Base-by-base conservation (phyloP, 768 basidiomycete species). In the Brasilioporus rufonigricans region DNA sequence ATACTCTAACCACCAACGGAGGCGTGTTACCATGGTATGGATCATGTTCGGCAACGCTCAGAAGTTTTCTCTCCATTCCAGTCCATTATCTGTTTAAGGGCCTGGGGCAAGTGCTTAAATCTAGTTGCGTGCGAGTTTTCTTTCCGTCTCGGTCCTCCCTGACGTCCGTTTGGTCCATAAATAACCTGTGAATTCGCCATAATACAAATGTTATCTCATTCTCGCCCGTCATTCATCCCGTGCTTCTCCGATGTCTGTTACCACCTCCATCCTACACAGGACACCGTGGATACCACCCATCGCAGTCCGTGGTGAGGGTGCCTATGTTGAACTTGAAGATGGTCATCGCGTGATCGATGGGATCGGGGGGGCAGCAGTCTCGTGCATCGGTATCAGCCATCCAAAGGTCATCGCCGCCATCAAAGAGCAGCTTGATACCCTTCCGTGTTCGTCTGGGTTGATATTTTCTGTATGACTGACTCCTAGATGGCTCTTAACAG, bases 311-410 rank as follows among this genome's bases (percentile, higher is more conserved):
- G 87, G 76, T 3, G 72, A 87, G 60, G 91, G 91, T 18, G 79
- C 85, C 33, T 90, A 92, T 64, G 71, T 93, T 41, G 79, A 80
- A 21, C 78, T 93, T 8, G 82, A 86, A 60, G 83, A 84, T 69
- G 92, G 91, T 0, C 76, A 74, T 48, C 79, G 72, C 52, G 65
- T 93, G 29, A 77, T 93, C 61, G 92, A 95, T 72, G 89, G 80
- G 8, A 84, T 90, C 43, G 93, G 93, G 43, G 93, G 92, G 27
- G 91, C 91, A 7, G 91, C 93, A 11, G 93, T 95, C 27, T 70
- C 84, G 12, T 91, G 87, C 67, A 67, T 95, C 41, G 93, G 92
- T 3, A 83, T 84, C 54, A 81, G 78, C 21, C 84, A 92, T 64
- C 88, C 87, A 3, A 80, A 78, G 55, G 88, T 93, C 32, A 75